Percentiles rank a stretch among this genome's conserved stretches.
Evolutionary conservation across 2,329 filamentous ascomycete species (phyloP).

Genomic region (Xylariaceae sp.): DNA sequence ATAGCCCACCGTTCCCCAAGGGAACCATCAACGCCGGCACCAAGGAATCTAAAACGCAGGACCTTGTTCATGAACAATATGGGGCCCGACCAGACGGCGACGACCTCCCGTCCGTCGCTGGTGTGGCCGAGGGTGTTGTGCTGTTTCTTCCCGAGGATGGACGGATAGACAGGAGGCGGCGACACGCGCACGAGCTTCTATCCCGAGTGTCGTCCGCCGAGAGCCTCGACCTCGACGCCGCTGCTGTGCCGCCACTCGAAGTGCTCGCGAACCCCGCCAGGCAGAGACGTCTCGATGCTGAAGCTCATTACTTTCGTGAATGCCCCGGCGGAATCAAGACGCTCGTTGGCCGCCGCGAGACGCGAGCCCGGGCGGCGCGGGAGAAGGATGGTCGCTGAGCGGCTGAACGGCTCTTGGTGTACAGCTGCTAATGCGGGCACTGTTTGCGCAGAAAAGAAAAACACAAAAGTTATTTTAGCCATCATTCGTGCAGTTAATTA

Average conservation of each 20-base stretch:
- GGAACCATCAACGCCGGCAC: conserved; percentile 37
- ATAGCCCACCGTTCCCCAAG: conserved; percentile 42
- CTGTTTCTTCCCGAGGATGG: not conserved
- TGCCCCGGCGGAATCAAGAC: conserved; percentile 7
- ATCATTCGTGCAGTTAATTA: not conserved
- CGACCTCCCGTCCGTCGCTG: conserved; percentile 40
- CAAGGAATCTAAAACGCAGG: conserved; percentile 40
- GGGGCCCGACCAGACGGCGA: conserved; percentile 36
- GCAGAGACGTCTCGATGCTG: conserved; percentile 32
- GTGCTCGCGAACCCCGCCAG: conserved; percentile 29
- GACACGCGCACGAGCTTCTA: conserved; percentile 41
- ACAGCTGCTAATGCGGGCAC: conserved; percentile 9
- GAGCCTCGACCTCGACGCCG: conserved; percentile 34
- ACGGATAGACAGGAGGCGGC: not conserved
- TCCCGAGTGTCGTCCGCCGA: conserved; percentile 33
- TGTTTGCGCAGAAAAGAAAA: not conserved
- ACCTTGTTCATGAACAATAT: conserved; percentile 34
- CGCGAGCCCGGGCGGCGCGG: conserved; percentile 22
- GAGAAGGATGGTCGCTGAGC: conserved; percentile 27
- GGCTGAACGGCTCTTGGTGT: conserved; percentile 5
- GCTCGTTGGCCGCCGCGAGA: not conserved
- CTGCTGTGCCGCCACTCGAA: conserved; percentile 44
- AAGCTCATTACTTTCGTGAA: conserved; percentile 29
- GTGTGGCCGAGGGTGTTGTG: conserved; percentile 5
- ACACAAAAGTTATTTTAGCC: not conserved